Conservation (phyloP, 768 basidiomycete species). For the Lactarius hatsudake region DNA sequence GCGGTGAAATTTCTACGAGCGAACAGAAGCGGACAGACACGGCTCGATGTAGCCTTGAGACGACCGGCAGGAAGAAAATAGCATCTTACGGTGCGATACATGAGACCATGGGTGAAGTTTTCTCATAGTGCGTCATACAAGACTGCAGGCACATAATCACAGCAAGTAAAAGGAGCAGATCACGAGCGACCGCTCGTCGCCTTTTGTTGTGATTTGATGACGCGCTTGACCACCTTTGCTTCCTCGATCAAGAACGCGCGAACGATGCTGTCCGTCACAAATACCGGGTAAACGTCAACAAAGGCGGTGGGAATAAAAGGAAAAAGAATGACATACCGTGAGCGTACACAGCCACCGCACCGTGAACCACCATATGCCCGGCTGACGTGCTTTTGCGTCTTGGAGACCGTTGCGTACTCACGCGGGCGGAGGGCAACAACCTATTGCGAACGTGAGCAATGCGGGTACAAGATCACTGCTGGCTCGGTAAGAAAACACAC, state of each 20-base stretch:
- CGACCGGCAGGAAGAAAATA: neutral
- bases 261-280: conserved; percentile 67
- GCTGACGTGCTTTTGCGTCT: conserved; percentile 94
- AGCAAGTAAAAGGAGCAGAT: conserved; percentile 3
- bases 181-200: conserved; percentile 29
- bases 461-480: neutral
- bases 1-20: too few relatives aligned
- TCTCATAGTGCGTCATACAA: conserved; percentile 10
- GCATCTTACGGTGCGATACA: neutral
- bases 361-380: conserved; percentile 97
- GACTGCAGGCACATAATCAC: conserved; percentile 2
- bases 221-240: conserved; percentile 99
- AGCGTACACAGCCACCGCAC: conserved; percentile 94
- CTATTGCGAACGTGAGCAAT: conserved; percentile 41
- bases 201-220: conserved; percentile 88
- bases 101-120: neutral
- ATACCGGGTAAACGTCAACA: neutral
- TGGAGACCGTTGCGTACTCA: conserved; percentile 92
- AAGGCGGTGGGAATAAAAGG: conserved; percentile 11
- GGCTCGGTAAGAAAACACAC: conserved; percentile 49
- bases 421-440: conserved; percentile 94
- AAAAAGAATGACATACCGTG: conserved; percentile 57
- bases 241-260: conserved; percentile 99
- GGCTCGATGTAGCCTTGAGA: too few relatives aligned
- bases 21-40: too few relatives aligned